These are phyloP conservation scores for Mentha longifolia DNA, from an alignment of 257 asterid species.

Conservation along the genomic window DNA sequence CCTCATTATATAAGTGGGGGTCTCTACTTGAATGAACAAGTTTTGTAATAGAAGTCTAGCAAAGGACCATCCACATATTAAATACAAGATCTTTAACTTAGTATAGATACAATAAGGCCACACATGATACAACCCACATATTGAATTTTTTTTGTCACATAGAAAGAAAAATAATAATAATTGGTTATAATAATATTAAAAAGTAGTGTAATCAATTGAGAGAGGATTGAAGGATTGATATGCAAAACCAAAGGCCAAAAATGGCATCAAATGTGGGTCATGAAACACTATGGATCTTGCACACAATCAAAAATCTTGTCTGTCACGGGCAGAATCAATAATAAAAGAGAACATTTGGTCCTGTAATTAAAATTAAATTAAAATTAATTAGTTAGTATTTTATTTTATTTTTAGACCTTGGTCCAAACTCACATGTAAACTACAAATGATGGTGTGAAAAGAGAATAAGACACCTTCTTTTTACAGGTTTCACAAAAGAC, in stretches of 20 bases:
- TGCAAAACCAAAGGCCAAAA: conserved; percentile 20
- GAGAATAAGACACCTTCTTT: conserved; percentile 28
- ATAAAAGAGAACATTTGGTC: not conserved
- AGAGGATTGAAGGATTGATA: not conserved
- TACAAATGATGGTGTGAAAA: conserved; percentile 21
- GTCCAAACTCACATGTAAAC: conserved; percentile 43
- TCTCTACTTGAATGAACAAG: conserved; percentile 4
- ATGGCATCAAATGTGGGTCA: conserved; percentile 37
- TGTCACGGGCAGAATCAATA: conserved; percentile 55
- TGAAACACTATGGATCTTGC: conserved; percentile 26
- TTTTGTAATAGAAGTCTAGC: not conserved
- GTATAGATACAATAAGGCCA: not conserved
- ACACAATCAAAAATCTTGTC: conserved; percentile 40
- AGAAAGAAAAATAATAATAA: no score
- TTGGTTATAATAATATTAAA: not conserved
- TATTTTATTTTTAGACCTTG: conserved; percentile 13
- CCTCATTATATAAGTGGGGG: not conserved
- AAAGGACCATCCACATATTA: not conserved
- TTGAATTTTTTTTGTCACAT: no score
- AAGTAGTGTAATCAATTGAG: not conserved
- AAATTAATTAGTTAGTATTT: conserved; percentile 14
- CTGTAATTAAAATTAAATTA: not conserved
- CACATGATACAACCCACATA: no score
- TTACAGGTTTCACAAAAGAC: conserved; percentile 26
- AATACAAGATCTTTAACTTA: no score